Percentiles rank a stretch among this genome's conserved stretches.
phyloP scores from a whole-genome alignment of 1,284 basidiomycete species.

The Rhodotorula sp. region DNA sequence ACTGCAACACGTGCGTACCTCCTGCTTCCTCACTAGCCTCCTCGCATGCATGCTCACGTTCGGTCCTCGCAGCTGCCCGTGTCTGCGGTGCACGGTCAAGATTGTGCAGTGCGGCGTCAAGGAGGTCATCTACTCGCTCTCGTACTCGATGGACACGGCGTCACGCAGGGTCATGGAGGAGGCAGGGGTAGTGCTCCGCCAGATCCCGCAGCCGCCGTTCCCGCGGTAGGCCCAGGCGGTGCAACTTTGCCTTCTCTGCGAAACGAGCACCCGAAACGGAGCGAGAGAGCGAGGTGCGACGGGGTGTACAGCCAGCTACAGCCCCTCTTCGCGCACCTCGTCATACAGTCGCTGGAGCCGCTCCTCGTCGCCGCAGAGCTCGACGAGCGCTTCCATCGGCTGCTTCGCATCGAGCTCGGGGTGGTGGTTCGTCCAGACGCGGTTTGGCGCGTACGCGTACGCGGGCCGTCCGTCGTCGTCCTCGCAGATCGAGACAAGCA shows the following conservation, averaged over 20 bases:
- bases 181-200: constrained; percentile 51
- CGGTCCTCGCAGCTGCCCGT: constrained; percentile 76
- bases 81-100: constrained; percentile 91
- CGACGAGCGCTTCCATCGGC: neutral
- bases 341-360: constrained; percentile 6
- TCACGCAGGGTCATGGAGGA: constrained; percentile 50
- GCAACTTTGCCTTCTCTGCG: too few relatives aligned
- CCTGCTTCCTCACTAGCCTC: neutral
- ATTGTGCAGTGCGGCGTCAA: constrained; percentile 93
- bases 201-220: constrained; percentile 39
- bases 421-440: constrained; percentile 55
- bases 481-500: constrained; percentile 66
- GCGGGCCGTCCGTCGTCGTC: constrained; percentile 11
- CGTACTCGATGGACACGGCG: constrained; percentile 82
- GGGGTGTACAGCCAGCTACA: neutral
- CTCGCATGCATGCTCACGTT: too few relatives aligned
- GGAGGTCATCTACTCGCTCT: constrained; percentile 92
- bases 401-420: constrained; percentile 11
- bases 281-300: too few relatives aligned
- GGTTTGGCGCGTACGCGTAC: constrained; percentile 83
- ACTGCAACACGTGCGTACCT: constrained; percentile 69
- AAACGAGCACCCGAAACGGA: too few relatives aligned
- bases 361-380: constrained; percentile 10
- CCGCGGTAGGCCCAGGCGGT: constrained; percentile 1
- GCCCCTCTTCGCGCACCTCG: neutral